Percentiles rank a stretch among this genome's conserved stretches.
phyloP scores from a whole-genome alignment of 768 basidiomycete species.

The Amanita subjunquillea region DNA sequence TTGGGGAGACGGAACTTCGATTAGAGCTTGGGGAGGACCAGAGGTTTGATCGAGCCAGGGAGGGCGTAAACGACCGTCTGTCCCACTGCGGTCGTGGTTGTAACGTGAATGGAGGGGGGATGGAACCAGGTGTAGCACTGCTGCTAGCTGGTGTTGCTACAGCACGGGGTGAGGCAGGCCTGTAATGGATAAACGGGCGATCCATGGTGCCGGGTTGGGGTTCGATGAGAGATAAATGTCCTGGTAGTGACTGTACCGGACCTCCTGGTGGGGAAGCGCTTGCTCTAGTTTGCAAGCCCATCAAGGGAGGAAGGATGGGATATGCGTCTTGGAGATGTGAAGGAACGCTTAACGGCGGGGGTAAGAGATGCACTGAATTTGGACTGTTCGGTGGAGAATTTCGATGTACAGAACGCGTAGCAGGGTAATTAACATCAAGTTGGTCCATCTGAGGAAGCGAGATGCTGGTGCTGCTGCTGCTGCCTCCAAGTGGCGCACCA shows the following conservation, averaged over 20 bases:
- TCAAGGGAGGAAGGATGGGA: slow-evolving; percentile 25
- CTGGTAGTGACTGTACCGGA: background rate
- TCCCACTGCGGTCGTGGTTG: slow-evolving; percentile 66
- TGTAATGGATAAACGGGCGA: slow-evolving; percentile 10
- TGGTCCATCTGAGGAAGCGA: background rate
- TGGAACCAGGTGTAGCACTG: slow-evolving; percentile 12
- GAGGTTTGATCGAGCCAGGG: slow-evolving; percentile 23
- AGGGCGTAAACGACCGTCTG: slow-evolving; percentile 25
- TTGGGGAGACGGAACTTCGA: slow-evolving; percentile 19
- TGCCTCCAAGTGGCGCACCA: slow-evolving; percentile 8
- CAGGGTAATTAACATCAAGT: background rate
- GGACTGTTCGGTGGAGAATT: background rate
- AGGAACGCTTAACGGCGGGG: background rate
- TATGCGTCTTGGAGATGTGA: slow-evolving; percentile 17
- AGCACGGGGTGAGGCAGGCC: slow-evolving; percentile 16
- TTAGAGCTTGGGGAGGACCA: slow-evolving; percentile 24
- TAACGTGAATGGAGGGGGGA: slow-evolving; percentile 53
- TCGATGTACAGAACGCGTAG: background rate
- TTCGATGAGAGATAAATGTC: background rate
- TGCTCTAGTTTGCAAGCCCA: slow-evolving; percentile 10
- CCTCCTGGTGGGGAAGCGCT: background rate
- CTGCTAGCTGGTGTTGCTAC: slow-evolving; percentile 20
- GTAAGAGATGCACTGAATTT: background rate
- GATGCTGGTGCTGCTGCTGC: background rate
- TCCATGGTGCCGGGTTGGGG: background rate